These are phyloP conservation scores for Cyathus striatus DNA, from an alignment of 768 basidiomycete species.

Conservation along the genomic window DNA sequence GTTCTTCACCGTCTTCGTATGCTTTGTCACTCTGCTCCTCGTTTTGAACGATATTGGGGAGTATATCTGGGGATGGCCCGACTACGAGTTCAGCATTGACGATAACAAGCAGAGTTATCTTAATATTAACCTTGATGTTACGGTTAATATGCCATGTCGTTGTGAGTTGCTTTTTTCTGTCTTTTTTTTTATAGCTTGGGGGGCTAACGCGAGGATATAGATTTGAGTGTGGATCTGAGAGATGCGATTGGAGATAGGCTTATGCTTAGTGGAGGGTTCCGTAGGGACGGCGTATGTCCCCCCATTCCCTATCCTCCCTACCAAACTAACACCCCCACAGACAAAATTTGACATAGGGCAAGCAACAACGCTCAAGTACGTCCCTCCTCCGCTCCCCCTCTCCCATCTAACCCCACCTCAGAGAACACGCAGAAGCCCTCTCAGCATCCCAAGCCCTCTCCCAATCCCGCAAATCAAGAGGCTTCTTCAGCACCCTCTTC, in stretches of 20 bases:
- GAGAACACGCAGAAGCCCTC: slow-evolving; percentile 60
- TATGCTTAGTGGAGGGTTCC: slow-evolving; percentile 72
- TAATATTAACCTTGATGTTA: slow-evolving; percentile 88
- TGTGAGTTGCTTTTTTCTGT: slow-evolving; percentile 50
- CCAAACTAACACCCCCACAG: slow-evolving; percentile 23
- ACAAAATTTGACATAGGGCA: slow-evolving; percentile 79
- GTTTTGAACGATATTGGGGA: slow-evolving; percentile 88
- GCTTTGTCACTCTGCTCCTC: slow-evolving; percentile 61
- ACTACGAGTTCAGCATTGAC: slow-evolving; percentile 87
- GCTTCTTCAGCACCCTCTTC: slow-evolving; percentile 59
- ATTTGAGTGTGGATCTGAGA: slow-evolving; percentile 80
- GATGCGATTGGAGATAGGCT: slow-evolving; percentile 94
- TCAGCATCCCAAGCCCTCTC: slow-evolving; percentile 67
- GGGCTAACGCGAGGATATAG: slow-evolving; percentile 33
- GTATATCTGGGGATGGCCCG: slow-evolving; percentile 91
- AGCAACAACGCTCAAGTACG: slow-evolving; percentile 64
- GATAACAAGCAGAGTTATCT: slow-evolving; percentile 52
- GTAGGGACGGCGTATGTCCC: slow-evolving; percentile 72
- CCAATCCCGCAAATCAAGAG: slow-evolving; percentile 72
- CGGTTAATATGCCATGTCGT: slow-evolving; percentile 89
- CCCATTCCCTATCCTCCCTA: background rate
- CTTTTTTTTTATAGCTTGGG: background rate
- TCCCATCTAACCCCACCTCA: too few species aligned
- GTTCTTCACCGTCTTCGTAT: slow-evolving; percentile 72
- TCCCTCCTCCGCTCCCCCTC: too few species aligned